Evolutionary conservation across 106 monocot species (phyloP), one percentile per base, ranked within the genome.

Genomic region (Phalaenopsis equestris): DNA sequence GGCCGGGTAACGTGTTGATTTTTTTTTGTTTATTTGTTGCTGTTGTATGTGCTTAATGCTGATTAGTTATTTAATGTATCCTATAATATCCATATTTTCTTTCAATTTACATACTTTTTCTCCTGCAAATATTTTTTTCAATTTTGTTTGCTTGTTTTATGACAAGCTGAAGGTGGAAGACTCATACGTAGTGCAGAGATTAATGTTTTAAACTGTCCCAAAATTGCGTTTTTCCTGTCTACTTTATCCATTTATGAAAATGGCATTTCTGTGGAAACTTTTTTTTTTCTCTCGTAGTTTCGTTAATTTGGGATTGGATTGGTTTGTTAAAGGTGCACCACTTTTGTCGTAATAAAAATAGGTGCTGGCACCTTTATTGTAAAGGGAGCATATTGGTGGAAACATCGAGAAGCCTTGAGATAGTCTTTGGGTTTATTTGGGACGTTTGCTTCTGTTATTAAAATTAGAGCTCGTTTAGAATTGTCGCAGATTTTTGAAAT

Each of bases 1-100:
- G 90, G 89, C 43, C 86, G 90, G 94, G 96, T 97, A 86, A 57
- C 2, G 21, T 30, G 30, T 30, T 30, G 30, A 30, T 30, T 30
- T 77, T 39, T 70, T 68, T 61, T 24, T 64, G 43, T 45, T 30
- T 45, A 45, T 6, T 64, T 21, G 23, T 64, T 70, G 12, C 12
- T 9, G 9, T 37, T 36, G 6, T 67, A 37, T 70, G 68, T 38
- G 70, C 38, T 4, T 45, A 4, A 45, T 6, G 43, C 6, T 3
- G 43, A 45, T 36, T 19, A n/a, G 8, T 41, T 12, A 49, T 49
- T 36, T n/a, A 23, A 36, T 77, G 36, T 77, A 10, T 77, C 36
- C 6, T 52, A 30, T 55, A 55, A 52, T 77, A 3, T 74, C 18
- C 74, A 74, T 74, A 19, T 74, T 42, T 74, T 45, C 18, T 19